Evolutionary conservation across 129 eudicot species (phyloP), one percentile per base, ranked within the genome.

Genomic region (Pittosporum tobira): DNA sequence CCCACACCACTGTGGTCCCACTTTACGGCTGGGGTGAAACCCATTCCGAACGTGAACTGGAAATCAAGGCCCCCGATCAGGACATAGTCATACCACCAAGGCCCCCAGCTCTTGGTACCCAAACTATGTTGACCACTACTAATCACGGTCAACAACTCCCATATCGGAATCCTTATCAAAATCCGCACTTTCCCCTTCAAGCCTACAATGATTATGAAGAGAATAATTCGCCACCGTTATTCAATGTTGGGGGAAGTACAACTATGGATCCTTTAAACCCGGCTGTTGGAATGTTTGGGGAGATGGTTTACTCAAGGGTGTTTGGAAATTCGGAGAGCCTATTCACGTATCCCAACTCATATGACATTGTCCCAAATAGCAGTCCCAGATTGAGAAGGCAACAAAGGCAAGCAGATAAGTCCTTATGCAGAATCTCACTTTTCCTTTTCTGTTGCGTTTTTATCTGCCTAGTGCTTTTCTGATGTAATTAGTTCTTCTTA

Each of bases 11-110:
- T 6, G 67, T 91, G 29, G 76, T 91, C 77, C 98, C 98, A 28
- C 90, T 91, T 20, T 91, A 91, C 22, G 98, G 98, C 23, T 76
- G 87, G 1, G 98, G 98, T 25, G 53, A 80, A 63, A 59, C 81
- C 16, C 48, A 31, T 8, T 60, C 81, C 0, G 84, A 71, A 40
- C 25, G 70, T 3, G 79, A 80, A 51, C 59, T 70, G 0, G 61
- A 68, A 62, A 66, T 47, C 76, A 85, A 82, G 57, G 19, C 73
- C 19, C 19, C 77, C 26, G 9, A 69, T 40, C 24, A 27, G 28
- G 71, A 29, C 21, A 18, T 63, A 19, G 36, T 37, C 55, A 75
- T 83, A 49, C 98, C 98, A 2, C 90, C 94, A 19, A 67, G 98
- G 58, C 98, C 98, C 0, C 74, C 73, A 0, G 84, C 93, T 50